Evolutionary conservation across 2,329 filamentous ascomycete species (phyloP).

Genomic region (Epichloe bromicola): DNA sequence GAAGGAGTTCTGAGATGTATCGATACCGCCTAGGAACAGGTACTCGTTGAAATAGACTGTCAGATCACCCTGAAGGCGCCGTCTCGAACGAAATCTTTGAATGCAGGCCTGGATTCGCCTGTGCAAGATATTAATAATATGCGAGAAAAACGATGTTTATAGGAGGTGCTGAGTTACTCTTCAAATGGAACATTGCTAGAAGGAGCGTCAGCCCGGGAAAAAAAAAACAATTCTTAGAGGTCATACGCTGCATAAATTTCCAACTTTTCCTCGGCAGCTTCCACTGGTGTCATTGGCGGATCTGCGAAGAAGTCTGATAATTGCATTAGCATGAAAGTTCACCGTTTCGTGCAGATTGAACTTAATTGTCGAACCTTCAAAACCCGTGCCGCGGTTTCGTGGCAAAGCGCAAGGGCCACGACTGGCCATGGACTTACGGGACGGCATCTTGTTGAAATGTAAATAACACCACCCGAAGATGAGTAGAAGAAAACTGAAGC

Average conservation of each 20-base stretch:
- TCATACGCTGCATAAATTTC: constrained; percentile 55
- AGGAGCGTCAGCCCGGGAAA: background rate
- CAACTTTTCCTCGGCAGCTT: constrained; percentile 49
- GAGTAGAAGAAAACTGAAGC: no score
- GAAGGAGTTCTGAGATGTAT: constrained; percentile 44
- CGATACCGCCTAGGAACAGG: constrained; percentile 70
- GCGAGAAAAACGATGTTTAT: background rate
- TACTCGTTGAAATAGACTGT: constrained; percentile 63
- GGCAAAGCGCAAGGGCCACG: constrained; percentile 29
- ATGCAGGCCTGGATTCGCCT: constrained; percentile 79
- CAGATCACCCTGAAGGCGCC: constrained; percentile 55
- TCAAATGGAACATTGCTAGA: constrained; percentile 31
- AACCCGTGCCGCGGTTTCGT: constrained; percentile 45
- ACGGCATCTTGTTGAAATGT: background rate
- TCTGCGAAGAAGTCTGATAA: constrained; percentile 60
- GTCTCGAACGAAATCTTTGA: constrained; percentile 63
- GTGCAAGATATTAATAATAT: background rate
- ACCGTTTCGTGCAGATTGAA: background rate
- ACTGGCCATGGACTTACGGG: constrained; percentile 6
- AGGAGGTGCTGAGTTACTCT: constrained; percentile 29
- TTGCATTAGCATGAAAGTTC: background rate
- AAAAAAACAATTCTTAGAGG: constrained; percentile 2
- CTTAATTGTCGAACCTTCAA: constrained; percentile 40
- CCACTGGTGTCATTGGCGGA: constrained; percentile 57
- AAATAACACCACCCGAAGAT: no score